Evolutionary conservation across 257 asterid genomes (phyloP).

Genomic region (Solanum boliviense): DNA sequence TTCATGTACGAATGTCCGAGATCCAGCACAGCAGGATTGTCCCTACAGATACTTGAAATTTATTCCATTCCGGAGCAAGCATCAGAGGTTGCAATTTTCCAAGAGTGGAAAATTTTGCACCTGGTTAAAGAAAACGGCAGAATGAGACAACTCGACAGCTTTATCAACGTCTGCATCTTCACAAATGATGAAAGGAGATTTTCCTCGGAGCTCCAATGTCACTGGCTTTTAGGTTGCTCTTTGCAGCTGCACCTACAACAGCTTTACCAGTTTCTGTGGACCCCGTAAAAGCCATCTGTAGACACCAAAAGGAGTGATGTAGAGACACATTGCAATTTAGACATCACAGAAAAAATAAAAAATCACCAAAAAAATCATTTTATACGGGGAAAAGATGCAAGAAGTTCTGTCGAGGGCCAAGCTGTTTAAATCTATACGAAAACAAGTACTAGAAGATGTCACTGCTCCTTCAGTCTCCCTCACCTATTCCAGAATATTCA

Average conservation of each 20-base stretch:
- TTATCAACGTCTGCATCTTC: constrained; percentile 32
- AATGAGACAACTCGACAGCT: constrained; percentile 17
- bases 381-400: not conserved
- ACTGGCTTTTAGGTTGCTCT: constrained; percentile 34
- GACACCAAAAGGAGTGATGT: not conserved
- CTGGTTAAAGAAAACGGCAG: constrained; percentile 21
- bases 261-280: constrained; percentile 33
- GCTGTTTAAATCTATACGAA: not conserved
- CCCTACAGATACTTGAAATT: constrained; percentile 25
- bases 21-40: constrained; percentile 77
- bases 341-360: not conserved
- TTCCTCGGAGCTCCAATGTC: constrained; percentile 30
- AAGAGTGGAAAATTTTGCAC: not conserved
- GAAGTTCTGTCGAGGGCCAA: not conserved
- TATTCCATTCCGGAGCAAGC: not conserved
- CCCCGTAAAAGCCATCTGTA: constrained; percentile 32
- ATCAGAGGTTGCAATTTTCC: not conserved
- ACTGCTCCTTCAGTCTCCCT: not conserved
- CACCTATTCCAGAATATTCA: no score
- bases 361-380: not conserved
- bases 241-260: constrained; percentile 30
- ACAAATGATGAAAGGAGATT: constrained; percentile 27
- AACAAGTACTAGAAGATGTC: not conserved
- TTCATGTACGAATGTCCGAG: constrained; percentile 72
- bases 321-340: not conserved